Percentiles rank a stretch among this genome's conserved stretches.
phyloP scores from a whole-genome alignment of 108 stramenopile genomes.

The Fragilaria radians region DNA sequence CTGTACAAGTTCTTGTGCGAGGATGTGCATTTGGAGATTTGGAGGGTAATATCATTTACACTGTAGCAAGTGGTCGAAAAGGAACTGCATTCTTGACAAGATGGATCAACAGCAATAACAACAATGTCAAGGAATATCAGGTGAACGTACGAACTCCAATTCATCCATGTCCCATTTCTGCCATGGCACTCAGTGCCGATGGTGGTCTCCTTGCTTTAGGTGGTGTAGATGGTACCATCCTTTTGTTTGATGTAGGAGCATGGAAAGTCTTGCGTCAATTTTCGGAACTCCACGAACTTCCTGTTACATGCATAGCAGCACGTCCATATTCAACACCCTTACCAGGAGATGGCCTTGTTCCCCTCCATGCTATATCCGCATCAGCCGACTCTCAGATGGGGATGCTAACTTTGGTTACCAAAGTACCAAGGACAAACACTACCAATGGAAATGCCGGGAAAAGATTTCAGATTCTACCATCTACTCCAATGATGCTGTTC shows the following conservation, averaged over 20 bases:
- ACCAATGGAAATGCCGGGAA: conserved; percentile 2
- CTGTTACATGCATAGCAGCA: conserved; percentile 78
- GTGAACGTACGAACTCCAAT: conserved; percentile 37
- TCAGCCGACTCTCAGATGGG: conserved; percentile 74
- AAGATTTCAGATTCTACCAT: conserved; percentile 2
- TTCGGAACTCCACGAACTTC: conserved; percentile 73
- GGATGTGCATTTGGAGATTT: conserved; percentile 83
- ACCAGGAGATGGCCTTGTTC: conserved; percentile 44
- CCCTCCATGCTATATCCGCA: conserved; percentile 63
- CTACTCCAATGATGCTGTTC: neutral
- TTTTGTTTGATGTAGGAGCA: conserved; percentile 44
- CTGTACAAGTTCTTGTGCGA: conserved; percentile 57
- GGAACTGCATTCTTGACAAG: conserved; percentile 61
- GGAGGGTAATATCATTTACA: conserved; percentile 58
- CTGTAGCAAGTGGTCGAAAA: conserved; percentile 60
- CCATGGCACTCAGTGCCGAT: conserved; percentile 65
- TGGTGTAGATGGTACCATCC: conserved; percentile 57
- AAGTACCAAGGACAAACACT: neutral
- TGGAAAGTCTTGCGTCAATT: conserved; percentile 48
- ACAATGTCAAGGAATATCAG: conserved; percentile 17
- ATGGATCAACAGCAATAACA: conserved; percentile 24
- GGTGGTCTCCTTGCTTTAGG: conserved; percentile 50
- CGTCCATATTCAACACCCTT: conserved; percentile 58
- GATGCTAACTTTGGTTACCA: conserved; percentile 43
- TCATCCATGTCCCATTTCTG: conserved; percentile 62